A percentile compares a stretch with the other conserved stretches of the same genome.
Conservation (phyloP, 2,329 filamentous ascomycete genomes). For the Bipolaris cookei region DNA sequence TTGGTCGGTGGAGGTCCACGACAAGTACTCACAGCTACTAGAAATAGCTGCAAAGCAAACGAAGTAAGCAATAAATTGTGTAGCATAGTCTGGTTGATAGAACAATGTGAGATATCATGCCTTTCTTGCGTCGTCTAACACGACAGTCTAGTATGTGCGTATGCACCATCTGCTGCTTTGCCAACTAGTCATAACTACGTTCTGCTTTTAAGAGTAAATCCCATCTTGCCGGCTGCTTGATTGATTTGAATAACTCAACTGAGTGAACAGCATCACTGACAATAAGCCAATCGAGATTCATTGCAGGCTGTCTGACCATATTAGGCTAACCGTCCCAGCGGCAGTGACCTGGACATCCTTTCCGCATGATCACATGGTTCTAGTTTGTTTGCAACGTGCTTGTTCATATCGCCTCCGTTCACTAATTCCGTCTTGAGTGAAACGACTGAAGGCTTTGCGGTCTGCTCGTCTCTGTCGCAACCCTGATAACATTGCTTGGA, state of each 20-base stretch:
- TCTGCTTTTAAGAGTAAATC: neutral
- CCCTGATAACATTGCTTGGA: constrained; percentile 10
- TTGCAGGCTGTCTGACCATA: neutral
- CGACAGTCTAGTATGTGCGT: neutral
- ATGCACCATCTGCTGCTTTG: neutral
- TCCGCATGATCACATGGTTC: neutral
- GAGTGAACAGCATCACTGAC: neutral
- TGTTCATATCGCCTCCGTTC: constrained; percentile 9
- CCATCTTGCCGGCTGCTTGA: neutral
- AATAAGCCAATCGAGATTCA: constrained; percentile 1
- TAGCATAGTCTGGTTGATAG: neutral
- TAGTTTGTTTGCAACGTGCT: neutral
- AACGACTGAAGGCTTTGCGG: neutral
- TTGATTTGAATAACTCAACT: neutral
- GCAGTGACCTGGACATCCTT: neutral
- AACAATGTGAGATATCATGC: neutral
- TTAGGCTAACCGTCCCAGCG: neutral
- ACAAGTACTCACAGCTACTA: constrained; percentile 21
- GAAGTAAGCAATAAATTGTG: neutral
- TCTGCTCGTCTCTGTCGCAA: constrained; percentile 1
- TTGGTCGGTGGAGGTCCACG: constrained; percentile 21
- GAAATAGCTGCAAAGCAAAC: too few species aligned
- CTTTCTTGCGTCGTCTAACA: constrained; percentile 4
- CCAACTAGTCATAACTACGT: neutral
- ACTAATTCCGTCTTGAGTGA: neutral